Conservation (phyloP, 2,329 filamentous ascomycete species). For the Arthrobotrys conoides region DNA sequence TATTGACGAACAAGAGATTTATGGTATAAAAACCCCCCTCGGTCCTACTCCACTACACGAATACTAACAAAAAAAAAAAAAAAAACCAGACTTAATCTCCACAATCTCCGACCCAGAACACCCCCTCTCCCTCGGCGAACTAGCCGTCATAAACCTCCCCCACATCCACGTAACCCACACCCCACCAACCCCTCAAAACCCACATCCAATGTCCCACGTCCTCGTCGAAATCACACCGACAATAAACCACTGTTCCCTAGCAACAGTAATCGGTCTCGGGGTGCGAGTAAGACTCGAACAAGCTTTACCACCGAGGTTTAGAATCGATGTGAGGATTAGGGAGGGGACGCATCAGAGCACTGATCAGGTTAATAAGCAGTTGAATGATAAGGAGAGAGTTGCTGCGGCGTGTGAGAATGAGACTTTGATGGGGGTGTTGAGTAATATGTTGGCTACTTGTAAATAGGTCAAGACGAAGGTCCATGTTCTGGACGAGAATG, state of each 20-base stretch:
- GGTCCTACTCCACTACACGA: too few species aligned
- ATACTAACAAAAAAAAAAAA: background rate
- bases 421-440: conserved; percentile 86
- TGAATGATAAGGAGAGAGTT: conserved; percentile 95
- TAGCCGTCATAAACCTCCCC: conserved; percentile 94
- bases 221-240: conserved; percentile 93
- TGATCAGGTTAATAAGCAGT: conserved; percentile 95
- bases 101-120: conserved; percentile 97
- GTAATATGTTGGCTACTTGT: conserved; percentile 94
- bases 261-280: conserved; percentile 94
- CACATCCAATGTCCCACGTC: conserved; percentile 75
- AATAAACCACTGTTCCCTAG: conserved; percentile 95
- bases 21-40: conserved; percentile 72
- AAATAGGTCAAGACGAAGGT: conserved; percentile 68
- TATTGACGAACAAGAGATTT: conserved; percentile 98
- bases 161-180: conserved; percentile 83
- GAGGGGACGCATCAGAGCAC: conserved; percentile 95
- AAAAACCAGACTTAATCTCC: conserved; percentile 82
- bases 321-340: conserved; percentile 93
- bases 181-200: conserved; percentile 70
- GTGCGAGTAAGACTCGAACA: conserved; percentile 93
- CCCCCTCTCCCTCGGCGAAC: conserved; percentile 89
- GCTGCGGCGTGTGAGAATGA: conserved; percentile 95
- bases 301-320: conserved; percentile 89
- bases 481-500: too few species aligned